Evolutionary conservation across 2,329 filamentous ascomycete genomes (phyloP).

Genomic region (Botrytis elliptica): DNA sequence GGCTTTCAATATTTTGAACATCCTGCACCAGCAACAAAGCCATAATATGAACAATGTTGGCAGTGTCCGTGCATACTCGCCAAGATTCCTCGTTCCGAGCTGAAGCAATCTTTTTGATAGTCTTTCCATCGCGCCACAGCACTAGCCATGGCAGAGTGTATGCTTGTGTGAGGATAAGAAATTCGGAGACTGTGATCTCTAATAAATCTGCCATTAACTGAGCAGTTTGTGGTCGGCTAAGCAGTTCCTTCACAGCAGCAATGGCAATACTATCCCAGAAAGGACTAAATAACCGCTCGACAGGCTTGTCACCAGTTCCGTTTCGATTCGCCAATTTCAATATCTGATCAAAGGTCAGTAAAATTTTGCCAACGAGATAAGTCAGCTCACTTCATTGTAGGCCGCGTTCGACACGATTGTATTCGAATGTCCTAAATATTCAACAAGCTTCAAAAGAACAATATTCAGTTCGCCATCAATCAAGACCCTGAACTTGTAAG

Average conservation of each 20-base stretch:
- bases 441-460: conserved; percentile 76
- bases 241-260: conserved; percentile 77
- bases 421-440: conserved; percentile 84
- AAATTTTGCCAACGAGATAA: not conserved
- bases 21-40: conserved; percentile 60
- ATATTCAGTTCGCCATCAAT: conserved; percentile 83
- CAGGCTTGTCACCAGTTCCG: conserved; percentile 60
- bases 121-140: conserved; percentile 70
- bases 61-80: conserved; percentile 53
- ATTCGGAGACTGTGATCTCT: conserved; percentile 69
- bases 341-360: conserved; percentile 47
- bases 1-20: conserved; percentile 56
- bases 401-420: conserved; percentile 76
- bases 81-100: conserved; percentile 67
- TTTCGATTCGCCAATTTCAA: conserved; percentile 67
- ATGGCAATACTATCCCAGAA: conserved; percentile 88
- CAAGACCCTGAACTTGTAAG: conserved; percentile 53
- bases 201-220: conserved; percentile 79
- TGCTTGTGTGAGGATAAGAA: conserved; percentile 73
- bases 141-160: conserved; percentile 87
- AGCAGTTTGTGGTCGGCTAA: conserved; percentile 76
- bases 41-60: conserved; percentile 58
- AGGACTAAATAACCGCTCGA: conserved; percentile 72
- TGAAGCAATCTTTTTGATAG: conserved; percentile 78
- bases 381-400: conserved; percentile 67